Evolutionary conservation across 345 rosid genomes (phyloP).

Genomic region (Eucalyptus cladocalyx): DNA sequence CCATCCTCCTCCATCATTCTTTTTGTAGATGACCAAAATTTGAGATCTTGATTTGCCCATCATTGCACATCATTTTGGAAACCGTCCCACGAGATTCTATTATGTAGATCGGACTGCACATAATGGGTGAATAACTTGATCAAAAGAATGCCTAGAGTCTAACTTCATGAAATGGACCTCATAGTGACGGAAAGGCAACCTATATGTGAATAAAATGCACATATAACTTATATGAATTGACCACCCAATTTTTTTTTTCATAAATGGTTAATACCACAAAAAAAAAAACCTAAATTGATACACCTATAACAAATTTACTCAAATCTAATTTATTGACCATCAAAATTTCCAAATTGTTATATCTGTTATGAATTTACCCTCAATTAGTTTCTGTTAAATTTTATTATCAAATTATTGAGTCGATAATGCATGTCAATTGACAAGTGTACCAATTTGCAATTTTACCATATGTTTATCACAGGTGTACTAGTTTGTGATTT

Average conservation of each 20-base stretch:
- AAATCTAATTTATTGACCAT: no score
- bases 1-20: not conserved
- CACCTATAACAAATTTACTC: no score
- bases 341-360: no score
- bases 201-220: not conserved
- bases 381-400: no score
- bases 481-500: no score
- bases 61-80: not conserved
- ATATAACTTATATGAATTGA: not conserved
- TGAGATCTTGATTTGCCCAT: not conserved
- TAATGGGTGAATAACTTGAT: not conserved
- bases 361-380: no score
- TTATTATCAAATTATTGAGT: no score
- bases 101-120: not conserved
- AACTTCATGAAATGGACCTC: not conserved
- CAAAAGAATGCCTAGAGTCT: not conserved
- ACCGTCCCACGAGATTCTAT: not conserved
- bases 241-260: not conserved
- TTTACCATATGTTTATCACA: no score
- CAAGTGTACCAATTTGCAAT: no score
- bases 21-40: not conserved
- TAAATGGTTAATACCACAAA: no score
- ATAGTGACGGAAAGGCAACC: not conserved
- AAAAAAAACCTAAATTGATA: no score
- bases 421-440: no score